Evolutionary conservation across 2,329 filamentous ascomycete genomes (phyloP).

Genomic region (Zymoseptoria ardabiliae): DNA sequence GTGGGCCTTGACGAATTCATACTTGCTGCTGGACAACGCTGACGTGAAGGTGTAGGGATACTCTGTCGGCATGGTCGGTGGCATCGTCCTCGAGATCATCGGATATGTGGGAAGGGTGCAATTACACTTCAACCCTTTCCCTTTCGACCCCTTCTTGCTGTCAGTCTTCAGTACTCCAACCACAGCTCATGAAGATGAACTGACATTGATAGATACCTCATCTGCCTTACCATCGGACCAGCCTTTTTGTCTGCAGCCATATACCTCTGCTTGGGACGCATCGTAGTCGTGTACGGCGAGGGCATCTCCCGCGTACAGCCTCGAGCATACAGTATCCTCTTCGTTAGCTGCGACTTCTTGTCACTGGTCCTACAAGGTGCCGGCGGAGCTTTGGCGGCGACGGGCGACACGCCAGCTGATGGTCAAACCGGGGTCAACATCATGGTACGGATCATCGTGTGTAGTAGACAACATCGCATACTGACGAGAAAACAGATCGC

Average conservation of each 20-base stretch:
- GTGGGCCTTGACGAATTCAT: slow-evolving; percentile 18
- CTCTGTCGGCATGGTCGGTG: slow-evolving; percentile 42
- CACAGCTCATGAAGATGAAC: background rate
- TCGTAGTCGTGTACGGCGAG: slow-evolving; percentile 49
- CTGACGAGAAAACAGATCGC: slow-evolving; percentile 32
- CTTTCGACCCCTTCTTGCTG: slow-evolving; percentile 42
- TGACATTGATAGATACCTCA: slow-evolving; percentile 43
- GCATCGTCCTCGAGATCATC: slow-evolving; percentile 45
- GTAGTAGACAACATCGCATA: background rate
- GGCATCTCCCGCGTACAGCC: slow-evolving; percentile 17
- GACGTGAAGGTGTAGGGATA: slow-evolving; percentile 30
- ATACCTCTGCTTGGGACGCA: slow-evolving; percentile 51
- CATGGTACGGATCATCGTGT: slow-evolving; percentile 29
- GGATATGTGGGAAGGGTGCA: slow-evolving; percentile 52
- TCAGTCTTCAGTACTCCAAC: slow-evolving; percentile 26
- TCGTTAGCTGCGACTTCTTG: slow-evolving; percentile 50
- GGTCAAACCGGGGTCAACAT: slow-evolving; percentile 44
- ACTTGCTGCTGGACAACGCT: background rate
- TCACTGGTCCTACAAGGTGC: slow-evolving; percentile 50
- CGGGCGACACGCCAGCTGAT: slow-evolving; percentile 35
- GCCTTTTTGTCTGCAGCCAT: slow-evolving; percentile 51
- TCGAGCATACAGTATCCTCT: slow-evolving; percentile 44
- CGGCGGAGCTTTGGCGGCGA: slow-evolving; percentile 52
- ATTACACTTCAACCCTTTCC: slow-evolving; percentile 48
- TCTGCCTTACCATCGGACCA: slow-evolving; percentile 50